Base-by-base conservation (phyloP, 2,329 filamentous ascomycete species). In the Xylariaceae sp. region DNA sequence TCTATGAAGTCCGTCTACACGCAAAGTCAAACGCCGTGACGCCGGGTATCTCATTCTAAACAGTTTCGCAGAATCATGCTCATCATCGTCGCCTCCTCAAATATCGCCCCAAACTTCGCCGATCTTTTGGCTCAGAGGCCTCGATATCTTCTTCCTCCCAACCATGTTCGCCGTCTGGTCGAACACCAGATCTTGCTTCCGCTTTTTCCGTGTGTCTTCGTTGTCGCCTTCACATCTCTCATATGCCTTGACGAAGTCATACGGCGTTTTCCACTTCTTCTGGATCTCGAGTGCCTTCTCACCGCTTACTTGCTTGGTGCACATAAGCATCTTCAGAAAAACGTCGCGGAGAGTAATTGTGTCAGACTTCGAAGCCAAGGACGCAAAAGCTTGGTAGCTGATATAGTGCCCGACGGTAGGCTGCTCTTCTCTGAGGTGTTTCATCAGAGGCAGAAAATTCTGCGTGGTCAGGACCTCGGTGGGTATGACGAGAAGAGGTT, bases 301-400 rank as follows among this genome's bases (percentile, higher is more conserved):
- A 2, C 87, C 88, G 0, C 88, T 89, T 10, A 94, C 78, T 1
- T 88, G 88, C 57, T 82, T 82, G 1, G 83, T 90, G 63, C 88
- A 90, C 89, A 94, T 92, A 52, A 94, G 80, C 89, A 94, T 93
- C 73, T 92, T 92, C 30, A 94, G 75, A 66, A 84, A 93, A 0
- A 92, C 73, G 66, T 94, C 90, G 57, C 88, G 79, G 8, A 93
- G 75, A 0, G 88, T 89, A 66, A 91, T 82, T 60, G 82, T 82
- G 55, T 89, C 87, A 0, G 88, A 90, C 72, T 94, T 94, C 7
- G 87, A 89, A 0, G 85, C 85, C 50, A 93, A 74, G 0, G 85
- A 85, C 0, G 86, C 84, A 70, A 93, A 92, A 0, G 87, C 87
- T 0, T 81, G 75, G 66, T 91, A 92, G 9, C 82, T 89, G 60